Evolutionary conservation across 2,329 filamentous ascomycete genomes (phyloP), one percentile per base, ranked within the genome.

Genomic region (Dendrostoma leiphaemia): DNA sequence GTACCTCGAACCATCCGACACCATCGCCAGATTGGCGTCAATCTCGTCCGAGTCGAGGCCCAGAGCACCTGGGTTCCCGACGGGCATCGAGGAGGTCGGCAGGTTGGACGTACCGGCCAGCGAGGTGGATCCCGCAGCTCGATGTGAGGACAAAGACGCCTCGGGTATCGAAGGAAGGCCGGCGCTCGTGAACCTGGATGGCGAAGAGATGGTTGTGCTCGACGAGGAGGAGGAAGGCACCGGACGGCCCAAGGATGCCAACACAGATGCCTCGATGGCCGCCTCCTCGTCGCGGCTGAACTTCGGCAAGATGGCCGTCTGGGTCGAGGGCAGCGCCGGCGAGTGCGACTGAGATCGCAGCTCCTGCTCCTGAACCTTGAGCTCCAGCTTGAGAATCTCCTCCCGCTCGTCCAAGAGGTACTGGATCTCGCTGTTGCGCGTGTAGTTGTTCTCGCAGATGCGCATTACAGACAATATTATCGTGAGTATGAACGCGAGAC

Each of bases 361-460:
- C n/a, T 57, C 55, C 13, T 49, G 43, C 37, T 60, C 55, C n/a
- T 54, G 59, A 2, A 60, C 23, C 34, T 67, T 66, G 37, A 62
- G 59, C 34, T 64, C 59, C 51, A 61, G 49, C 15, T 61, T 62
- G 8, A 64, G 58, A 29, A 62, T 55, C 23, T 63, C 51, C 43
- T 63, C 58, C 41, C 63, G 38, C 34, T 65, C 53, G 35, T 62
- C 54, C 19, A 67, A 62, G 9, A 60, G 47, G 43, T 64, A 58
- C 28, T 65, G 59, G 28, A 64, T 53, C 29, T 57, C 58, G 15
- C 60, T 62, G 26, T 62, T 62, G 15, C 59, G 63, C 26, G 56
- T 62, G 56, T 68, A 67, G 15, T 60, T 57, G n/a, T 55, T 60
- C 35, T 71, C 64, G 41, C 61, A 63, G 21, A 71, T 64, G 13